Base-by-base conservation (phyloP, 371 early-diverging fungal species). In the Choanephora cucurbitarum region DNA sequence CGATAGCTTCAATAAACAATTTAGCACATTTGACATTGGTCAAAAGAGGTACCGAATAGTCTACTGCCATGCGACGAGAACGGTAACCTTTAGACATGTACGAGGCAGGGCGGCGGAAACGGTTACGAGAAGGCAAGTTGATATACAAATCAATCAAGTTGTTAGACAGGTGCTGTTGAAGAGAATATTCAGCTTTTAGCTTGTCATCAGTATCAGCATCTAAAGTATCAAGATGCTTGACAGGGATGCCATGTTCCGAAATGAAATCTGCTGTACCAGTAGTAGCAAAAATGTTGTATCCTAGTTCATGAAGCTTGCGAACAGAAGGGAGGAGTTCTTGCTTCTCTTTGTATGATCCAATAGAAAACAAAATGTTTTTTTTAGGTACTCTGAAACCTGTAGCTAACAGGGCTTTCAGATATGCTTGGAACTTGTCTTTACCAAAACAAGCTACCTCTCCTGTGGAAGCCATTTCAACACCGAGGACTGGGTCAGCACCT, bases 371-470 rank as follows among this genome's bases (percentile, higher is more conserved):
- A 47, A 95, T 83, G 81, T 93, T 95, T 82, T 92, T 92, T 81
- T 91, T 88, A 47, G 96, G 97, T 51, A 95, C 73, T 18, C 72
- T 75, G 72, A 96, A 95, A 4, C 93, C 93, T 19, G 95, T 96
- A 28, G 96, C 89, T 41, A 94, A 72, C 58, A 97, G 69, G 3
- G 95, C 94, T 85, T 92, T 93, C 44, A 96, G 70, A 73, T 96
- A 97, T n/a, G 98, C 98, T 54, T 93, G 91, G 74, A 94, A 92
- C 77, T 94, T 94, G 81, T 93, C 91, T 57, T 88, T 84, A 43
- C 96, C 97, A 66, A 97, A 96, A 70, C 95, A 94, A 2, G 98
- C 98, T 19, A 98, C 98, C 77, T 98, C 98, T 61, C 98, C 98
- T 5, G 98, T 98, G 22, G 95, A 95, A 9, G 95, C 95, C 98